Evolutionary conservation across 768 basidiomycete genomes (phyloP).

Genomic region (Termitomyces sp.): DNA sequence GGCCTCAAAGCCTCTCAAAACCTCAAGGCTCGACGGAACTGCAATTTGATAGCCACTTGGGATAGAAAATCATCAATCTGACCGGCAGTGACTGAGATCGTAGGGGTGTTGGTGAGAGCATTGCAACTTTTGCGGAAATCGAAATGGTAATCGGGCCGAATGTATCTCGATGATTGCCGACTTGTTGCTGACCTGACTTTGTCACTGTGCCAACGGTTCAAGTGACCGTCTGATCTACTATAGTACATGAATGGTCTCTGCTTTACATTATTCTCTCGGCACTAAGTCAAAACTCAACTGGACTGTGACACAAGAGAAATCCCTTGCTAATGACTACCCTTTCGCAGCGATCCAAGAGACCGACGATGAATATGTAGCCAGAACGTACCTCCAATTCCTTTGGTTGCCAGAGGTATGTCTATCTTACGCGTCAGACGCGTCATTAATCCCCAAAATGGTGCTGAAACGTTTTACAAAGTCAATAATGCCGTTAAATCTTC

Average conservation of each 20-base stretch:
- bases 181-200: too few relatives aligned
- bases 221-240: too few relatives aligned
- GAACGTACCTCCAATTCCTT: slow-evolving; percentile 72
- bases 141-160: too few relatives aligned
- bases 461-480: slow-evolving; percentile 40
- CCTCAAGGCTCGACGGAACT: too few relatives aligned
- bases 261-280: slow-evolving; percentile 13
- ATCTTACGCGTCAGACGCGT: slow-evolving; percentile 3
- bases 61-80: background rate
- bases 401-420: slow-evolving; percentile 72
- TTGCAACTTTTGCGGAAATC: too few relatives aligned
- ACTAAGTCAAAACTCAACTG: slow-evolving; percentile 31
- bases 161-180: background rate
- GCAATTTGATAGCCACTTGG: background rate
- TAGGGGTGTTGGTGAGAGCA: too few relatives aligned
- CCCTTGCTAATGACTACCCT: slow-evolving; percentile 53
- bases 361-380: slow-evolving; percentile 52
- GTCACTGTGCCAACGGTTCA: background rate
- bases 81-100: too few relatives aligned
- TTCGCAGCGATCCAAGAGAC: slow-evolving; percentile 44
- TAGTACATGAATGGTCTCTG: slow-evolving; percentile 12
- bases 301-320: slow-evolving; percentile 58
- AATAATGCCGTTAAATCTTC: slow-evolving; percentile 60
- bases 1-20: background rate
- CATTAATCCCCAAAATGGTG: background rate